Base-by-base conservation (phyloP, 2,329 filamentous ascomycete genomes). In the Hypoxylon sp. region DNA sequence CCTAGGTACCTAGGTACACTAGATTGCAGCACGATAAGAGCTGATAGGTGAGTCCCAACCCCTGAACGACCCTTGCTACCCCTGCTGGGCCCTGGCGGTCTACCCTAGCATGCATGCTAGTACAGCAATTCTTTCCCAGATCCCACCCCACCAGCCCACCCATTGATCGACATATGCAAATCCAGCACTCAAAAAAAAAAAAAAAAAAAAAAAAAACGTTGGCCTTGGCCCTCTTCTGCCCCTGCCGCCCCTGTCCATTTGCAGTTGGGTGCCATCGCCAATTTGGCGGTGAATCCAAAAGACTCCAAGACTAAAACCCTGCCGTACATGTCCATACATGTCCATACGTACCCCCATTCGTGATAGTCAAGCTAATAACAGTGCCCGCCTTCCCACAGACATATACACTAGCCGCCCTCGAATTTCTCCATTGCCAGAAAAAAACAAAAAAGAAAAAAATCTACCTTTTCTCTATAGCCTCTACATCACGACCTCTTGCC, bases 251-350 rank as follows among this genome's bases (percentile, higher is more conserved):
- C 64, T 62, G 56, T 62, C 52, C 19, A 30, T 54, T 52, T 59
- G 26, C 54, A 63, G 53, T 66, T 63, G 65, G 68, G 65, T 63
- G 63, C 56, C 65, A 63, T 69, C 68, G 69, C 66, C 65, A 69
- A 70, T 70, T 41, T 67, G 65, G 72, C 71, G 71, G 72, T 74
- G 69, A 73, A 73, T 63, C 66, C 61, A 39, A 28, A 39, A 22
- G 20, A 50, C 41, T 46, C 57, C 58, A 49, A 57, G 49, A 68
- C 68, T 58, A 49, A 68, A 70, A 58, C 61, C 67, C 63, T 68
- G 61, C 60, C 58, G 56, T 63, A 65, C 67, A 58, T 26, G 24
- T 7, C n/a, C n/a, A n/a, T n/a, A n/a, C n/a, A n/a, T n/a, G n/a
- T n/a, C n/a, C n/a, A n/a, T n/a, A n/a, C 24, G 24, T 26, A 26